These are phyloP conservation scores for Aquilaria agallochum DNA, from an alignment of 441 rosid species.

Conservation along the genomic window DNA sequence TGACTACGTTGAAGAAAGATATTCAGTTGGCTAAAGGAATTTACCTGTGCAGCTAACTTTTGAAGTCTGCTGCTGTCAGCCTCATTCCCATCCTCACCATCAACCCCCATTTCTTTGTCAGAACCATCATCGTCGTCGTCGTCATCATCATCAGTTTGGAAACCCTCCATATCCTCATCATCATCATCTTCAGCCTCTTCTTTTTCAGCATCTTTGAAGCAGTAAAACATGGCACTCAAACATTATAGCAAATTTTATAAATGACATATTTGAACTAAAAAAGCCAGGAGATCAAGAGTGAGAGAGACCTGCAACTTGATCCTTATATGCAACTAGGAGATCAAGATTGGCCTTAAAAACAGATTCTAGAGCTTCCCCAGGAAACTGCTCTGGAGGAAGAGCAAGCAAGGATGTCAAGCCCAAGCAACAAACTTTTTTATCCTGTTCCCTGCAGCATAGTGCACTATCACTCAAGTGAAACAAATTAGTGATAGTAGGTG, in stretches of 20 bases:
- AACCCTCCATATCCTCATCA: slow-evolving; percentile 88
- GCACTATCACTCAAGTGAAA: neutral
- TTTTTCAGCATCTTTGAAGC: slow-evolving; percentile 61
- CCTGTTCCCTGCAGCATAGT: slow-evolving; percentile 59
- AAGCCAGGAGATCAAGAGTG: slow-evolving; percentile 3
- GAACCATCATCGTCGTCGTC: slow-evolving; percentile 58
- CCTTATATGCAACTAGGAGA: slow-evolving; percentile 79
- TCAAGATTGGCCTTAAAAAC: slow-evolving; percentile 79
- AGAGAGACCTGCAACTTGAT: slow-evolving; percentile 78
- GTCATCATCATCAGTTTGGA: slow-evolving; percentile 77
- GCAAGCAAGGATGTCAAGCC: slow-evolving; percentile 77
- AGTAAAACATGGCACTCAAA: neutral
- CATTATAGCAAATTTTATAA: neutral
- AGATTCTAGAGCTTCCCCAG: slow-evolving; percentile 71
- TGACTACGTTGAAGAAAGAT: too few relatives aligned
- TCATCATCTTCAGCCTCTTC: slow-evolving; percentile 58
- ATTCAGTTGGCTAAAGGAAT: slow-evolving; percentile 3
- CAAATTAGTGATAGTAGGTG: neutral
- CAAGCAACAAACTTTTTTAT: slow-evolving; percentile 90
- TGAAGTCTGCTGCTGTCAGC: slow-evolving; percentile 67
- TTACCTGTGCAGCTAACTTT: slow-evolving; percentile 82
- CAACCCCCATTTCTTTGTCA: slow-evolving; percentile 69
- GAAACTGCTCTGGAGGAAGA: slow-evolving; percentile 69
- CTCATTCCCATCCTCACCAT: slow-evolving; percentile 81
- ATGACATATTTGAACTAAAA: neutral